Conservation (phyloP, 2,329 filamentous ascomycete genomes). For the Pestalotiopsis sp. region DNA sequence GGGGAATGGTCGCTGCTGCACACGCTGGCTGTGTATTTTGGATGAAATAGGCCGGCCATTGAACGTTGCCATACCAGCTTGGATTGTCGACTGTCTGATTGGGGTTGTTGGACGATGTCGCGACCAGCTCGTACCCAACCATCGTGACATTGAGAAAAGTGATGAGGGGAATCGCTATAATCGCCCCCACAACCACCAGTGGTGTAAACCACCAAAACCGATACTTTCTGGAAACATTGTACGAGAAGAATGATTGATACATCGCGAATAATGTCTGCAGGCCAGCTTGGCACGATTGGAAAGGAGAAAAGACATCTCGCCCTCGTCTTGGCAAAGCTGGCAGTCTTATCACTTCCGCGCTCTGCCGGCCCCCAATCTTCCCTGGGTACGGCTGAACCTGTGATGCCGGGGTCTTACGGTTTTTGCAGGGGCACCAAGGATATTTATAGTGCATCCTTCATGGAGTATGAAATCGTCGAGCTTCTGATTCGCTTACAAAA, state of each 20-base stretch:
- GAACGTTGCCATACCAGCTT: conserved; percentile 14
- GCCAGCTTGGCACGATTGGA: neutral
- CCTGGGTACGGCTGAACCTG: neutral
- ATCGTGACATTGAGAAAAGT: conserved; percentile 20
- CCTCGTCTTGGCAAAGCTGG: neutral
- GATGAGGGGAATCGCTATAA: conserved; percentile 18
- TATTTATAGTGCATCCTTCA: neutral
- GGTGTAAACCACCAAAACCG: conserved; percentile 23
- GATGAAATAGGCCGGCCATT: conserved; percentile 18
- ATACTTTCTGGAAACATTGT: conserved; percentile 17
- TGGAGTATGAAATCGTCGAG: too few species aligned
- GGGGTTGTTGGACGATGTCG: conserved; percentile 14
- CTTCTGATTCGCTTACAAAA: too few species aligned
- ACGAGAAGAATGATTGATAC: conserved; percentile 17
- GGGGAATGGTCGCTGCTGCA: conserved; percentile 8
- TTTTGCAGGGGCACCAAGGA: neutral
- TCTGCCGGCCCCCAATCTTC: neutral
- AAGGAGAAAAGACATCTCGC: neutral
- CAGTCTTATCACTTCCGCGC: neutral
- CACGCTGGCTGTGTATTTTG: conserved; percentile 12
- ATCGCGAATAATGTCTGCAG: neutral
- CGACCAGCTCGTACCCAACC: conserved; percentile 17
- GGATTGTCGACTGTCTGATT: conserved; percentile 15
- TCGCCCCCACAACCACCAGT: conserved; percentile 15
- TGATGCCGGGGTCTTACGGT: neutral